Base-by-base conservation (phyloP, 106 monocot species). In the Acorus gramineus region DNA sequence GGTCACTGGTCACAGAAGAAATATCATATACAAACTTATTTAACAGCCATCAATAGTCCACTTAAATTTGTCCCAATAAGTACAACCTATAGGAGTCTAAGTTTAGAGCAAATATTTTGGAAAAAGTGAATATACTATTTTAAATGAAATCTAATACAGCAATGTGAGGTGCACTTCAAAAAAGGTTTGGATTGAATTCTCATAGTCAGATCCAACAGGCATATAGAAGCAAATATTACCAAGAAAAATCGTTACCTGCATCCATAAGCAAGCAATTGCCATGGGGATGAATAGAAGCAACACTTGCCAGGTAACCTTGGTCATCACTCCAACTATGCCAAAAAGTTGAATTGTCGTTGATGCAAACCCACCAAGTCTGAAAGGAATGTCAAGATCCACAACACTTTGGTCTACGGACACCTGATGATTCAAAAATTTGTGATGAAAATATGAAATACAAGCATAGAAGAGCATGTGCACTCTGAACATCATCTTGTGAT, bases 391-490 rank as follows among this genome's bases (percentile, higher is more conserved):
- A 68, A 90, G 80, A 77, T 96, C 96, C 57, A 96, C 87, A 63
- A 96, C 87, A 81, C 90, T 96, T 81, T 96, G 96, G 81, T 96
- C 96, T 66, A 91, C 80, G 71, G 96, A 96, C n/a, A 96, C 96
- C 96, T 96, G 85, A 76, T 55, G 71, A 54, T 71, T 59, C 52
- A 71, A 69, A 69, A 71, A 45, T 52, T 28, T 42, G 59, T 69
- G 43, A 69, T 69, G 43, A 50, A 55, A 50, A 49, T 50, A 52
- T 60, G 6, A 46, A n/a, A 53, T 42, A 49, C 42, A 49, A 49
- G 6, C 0, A 28, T 1, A 28, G 28, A 28, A 28, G 28, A 28
- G 1, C 28, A 28, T 28, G 28, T 28, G 28, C 28, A 28, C 1
- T 28, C 28, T 28, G 28, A 55, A 4, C 8, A 55, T 55, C 0